phyloP scores from a whole-genome alignment of 192 early-diverging fungal species.

The Pilaira anomala region DNA sequence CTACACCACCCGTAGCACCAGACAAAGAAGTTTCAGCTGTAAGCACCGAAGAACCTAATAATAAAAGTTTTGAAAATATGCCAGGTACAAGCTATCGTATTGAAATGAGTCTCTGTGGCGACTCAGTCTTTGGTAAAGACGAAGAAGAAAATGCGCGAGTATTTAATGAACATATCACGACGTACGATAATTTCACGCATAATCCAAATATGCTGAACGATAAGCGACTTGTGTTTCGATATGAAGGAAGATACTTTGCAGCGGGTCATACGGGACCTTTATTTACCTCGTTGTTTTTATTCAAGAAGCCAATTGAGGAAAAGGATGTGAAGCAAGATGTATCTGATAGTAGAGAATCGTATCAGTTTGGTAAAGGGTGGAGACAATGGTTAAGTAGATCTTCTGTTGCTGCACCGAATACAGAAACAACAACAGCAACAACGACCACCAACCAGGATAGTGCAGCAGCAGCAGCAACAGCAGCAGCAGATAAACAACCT shows the following conservation, averaged over 20 bases:
- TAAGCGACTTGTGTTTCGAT: slow-evolving; percentile 50
- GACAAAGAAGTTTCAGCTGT: not conserved
- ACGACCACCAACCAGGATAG: not conserved
- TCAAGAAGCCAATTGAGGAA: slow-evolving; percentile 37
- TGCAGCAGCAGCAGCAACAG: no score
- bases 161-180: slow-evolving; percentile 52
- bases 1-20: not conserved
- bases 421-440: not conserved
- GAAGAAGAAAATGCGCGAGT: slow-evolving; percentile 40
- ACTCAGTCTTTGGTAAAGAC: slow-evolving; percentile 45
- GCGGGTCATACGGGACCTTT: slow-evolving; percentile 62
- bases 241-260: slow-evolving; percentile 60
- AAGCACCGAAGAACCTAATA: not conserved
- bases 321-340: slow-evolving; percentile 5
- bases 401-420: slow-evolving; percentile 27
- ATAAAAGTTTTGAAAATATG: slow-evolving; percentile 27
- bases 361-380: slow-evolving; percentile 40
- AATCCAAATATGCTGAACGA: slow-evolving; percentile 59
- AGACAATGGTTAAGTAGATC: slow-evolving; percentile 43
- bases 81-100: slow-evolving; percentile 42
- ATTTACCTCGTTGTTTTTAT: slow-evolving; percentile 56
- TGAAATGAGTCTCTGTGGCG: slow-evolving; percentile 58
- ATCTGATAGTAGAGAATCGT: slow-evolving; percentile 34
- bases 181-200: slow-evolving; percentile 55
- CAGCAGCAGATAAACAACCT: not conserved